phyloP scores from a whole-genome alignment of 192 early-diverging fungal species.

The Linnemannia zychae region DNA sequence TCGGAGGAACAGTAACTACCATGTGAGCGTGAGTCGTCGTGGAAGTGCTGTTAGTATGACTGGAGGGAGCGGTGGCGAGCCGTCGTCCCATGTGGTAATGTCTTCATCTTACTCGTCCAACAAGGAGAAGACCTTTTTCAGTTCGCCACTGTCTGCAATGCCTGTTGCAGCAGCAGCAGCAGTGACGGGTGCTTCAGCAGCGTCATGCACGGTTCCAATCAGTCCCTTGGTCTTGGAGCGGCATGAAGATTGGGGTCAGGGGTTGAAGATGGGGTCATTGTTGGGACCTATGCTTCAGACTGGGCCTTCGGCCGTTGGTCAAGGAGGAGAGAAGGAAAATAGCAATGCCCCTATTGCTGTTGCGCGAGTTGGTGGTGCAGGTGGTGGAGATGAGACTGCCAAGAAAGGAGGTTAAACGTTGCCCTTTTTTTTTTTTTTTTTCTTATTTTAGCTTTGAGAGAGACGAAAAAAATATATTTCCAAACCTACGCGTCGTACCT shows the following conservation, averaged over 20 bases:
- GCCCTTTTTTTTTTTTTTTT: too few species aligned
- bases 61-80: background rate
- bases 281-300: slow-evolving; percentile 40
- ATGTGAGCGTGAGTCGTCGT: slow-evolving; percentile 28
- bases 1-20: background rate
- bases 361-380: too few species aligned
- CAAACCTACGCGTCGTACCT: too few species aligned
- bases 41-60: slow-evolving; percentile 32
- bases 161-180: background rate
- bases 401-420: too few species aligned
- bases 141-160: slow-evolving; percentile 27
- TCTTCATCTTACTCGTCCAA: slow-evolving; percentile 1
- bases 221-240: slow-evolving; percentile 39
- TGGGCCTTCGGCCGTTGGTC: background rate
- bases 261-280: slow-evolving; percentile 33
- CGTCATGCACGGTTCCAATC: slow-evolving; percentile 8
- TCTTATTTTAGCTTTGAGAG: too few species aligned
- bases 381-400: too few species aligned
- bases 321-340: background rate
- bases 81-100: background rate
- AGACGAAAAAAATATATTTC: too few species aligned
- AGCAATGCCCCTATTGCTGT: too few species aligned
- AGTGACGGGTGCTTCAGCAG: background rate
- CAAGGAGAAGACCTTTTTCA: slow-evolving; percentile 25
- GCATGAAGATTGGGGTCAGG: slow-evolving; percentile 47